Evolutionary conservation across 805 yeast species (phyloP), one percentile per base, ranked within the genome.

Genomic region (Lipomyces sp.): DNA sequence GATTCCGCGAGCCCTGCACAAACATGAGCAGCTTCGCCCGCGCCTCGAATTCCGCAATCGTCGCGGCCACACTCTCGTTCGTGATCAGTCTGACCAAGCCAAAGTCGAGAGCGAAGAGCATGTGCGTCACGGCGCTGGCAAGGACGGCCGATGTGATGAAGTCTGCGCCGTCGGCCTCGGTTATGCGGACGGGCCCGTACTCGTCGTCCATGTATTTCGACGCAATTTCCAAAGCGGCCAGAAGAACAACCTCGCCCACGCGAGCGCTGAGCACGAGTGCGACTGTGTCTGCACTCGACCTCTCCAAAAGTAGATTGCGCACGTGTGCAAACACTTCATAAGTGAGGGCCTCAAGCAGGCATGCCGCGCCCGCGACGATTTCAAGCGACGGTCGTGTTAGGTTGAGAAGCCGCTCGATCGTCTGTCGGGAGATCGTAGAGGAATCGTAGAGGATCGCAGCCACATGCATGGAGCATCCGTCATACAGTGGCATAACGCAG

Each of bases 381-480:
- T 14, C 26, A 8, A 19, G 13, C 11, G 45, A 31, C 29, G 39
- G 16, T 4, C 14, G 16, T 13, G 43, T 34, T 1, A 18, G 7
- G 39, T 21, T 34, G 35, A 46, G 45, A 11, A 33, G 14, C 13
- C 33, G 18, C 11, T 29, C 41, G 10, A 40, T 21, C 21, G 35
- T 34, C 36, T 19, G 13, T 21, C 32, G 44, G 19, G 43, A 24
- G 4, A 46, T 22, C 2, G 31, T 35, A 3, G 39, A 19, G 26
- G 19, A 34, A 22, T 46, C 49, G 33, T 23, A 39, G 11, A 46
- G 38, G 23, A 33, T 13, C 14, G 40, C 39, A n/a, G 45, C 18
- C 22, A 46, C 21, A 19, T 46, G 49, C 49, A 46, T 39, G n/a
- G 49, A 44, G 19, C 41, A 24, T 3, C 45, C 49, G 18, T 39